Evolutionary conservation across 352 stramenopile genomes (phyloP).

Genomic region (Pilasporangium apinafurcum): DNA sequence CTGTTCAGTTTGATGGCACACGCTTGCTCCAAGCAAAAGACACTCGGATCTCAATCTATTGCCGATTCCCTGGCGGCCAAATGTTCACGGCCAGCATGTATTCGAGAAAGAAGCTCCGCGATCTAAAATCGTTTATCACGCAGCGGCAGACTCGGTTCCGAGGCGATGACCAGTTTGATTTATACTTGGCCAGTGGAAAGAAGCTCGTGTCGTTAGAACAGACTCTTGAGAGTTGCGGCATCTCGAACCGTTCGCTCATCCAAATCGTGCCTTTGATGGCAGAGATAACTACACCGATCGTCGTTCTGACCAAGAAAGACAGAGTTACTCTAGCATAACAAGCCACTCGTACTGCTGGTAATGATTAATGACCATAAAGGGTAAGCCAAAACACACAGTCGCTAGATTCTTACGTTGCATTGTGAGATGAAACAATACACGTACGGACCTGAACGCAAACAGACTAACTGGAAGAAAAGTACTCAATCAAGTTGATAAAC

Average conservation of each 20-base stretch:
- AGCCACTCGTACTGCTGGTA: no score
- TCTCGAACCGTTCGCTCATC: conserved; percentile 34
- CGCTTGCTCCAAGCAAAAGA: background rate
- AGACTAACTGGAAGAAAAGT: background rate
- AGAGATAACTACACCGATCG: no score
- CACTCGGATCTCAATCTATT: conserved; percentile 36
- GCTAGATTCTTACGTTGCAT: no score
- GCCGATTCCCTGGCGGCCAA: conserved; percentile 44
- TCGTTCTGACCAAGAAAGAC: no score
- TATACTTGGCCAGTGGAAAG: conserved; percentile 32
- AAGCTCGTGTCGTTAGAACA: conserved; percentile 27
- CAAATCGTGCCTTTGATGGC: conserved; percentile 25
- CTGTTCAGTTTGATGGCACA: no score
- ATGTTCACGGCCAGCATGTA: conserved; percentile 34
- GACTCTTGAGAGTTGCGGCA: conserved; percentile 20
- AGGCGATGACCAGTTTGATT: conserved; percentile 42
- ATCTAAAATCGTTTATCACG: conserved; percentile 42
- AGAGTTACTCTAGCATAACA: no score
- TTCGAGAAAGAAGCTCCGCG: conserved; percentile 30
- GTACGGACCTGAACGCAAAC: no score
- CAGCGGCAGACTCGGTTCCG: conserved; percentile 38
- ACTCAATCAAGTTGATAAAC: no score
- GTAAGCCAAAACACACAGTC: no score
- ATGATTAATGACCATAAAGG: no score
- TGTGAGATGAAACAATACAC: no score